Percentiles rank a stretch among this genome's conserved stretches.
phyloP scores from a whole-genome alignment of 2,329 filamentous ascomycete species.

The Didymella sp. region DNA sequence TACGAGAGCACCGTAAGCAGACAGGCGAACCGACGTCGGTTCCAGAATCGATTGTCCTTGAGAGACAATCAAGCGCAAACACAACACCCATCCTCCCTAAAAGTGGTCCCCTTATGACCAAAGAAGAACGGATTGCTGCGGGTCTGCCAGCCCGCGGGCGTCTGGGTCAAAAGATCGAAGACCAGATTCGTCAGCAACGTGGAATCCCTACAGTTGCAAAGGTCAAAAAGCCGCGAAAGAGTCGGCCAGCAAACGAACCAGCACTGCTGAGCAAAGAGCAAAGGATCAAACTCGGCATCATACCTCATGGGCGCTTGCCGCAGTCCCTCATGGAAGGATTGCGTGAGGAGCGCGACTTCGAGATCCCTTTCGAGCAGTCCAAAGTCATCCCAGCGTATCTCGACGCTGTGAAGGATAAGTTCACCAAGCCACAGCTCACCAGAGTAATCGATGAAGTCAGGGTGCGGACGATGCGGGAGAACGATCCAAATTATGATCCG shows the following conservation, averaged over 20 bases:
- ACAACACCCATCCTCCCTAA: conserved; percentile 11
- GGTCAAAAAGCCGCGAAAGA: conserved; percentile 25
- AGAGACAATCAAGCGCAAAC: neutral
- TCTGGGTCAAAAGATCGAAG: conserved; percentile 31
- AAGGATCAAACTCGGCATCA: conserved; percentile 34
- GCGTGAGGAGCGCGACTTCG: conserved; percentile 30
- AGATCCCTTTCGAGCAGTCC: conserved; percentile 30
- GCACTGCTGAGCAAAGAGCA: conserved; percentile 37
- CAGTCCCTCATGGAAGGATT: conserved; percentile 36
- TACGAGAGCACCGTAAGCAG: conserved; percentile 35
- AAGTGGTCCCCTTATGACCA: conserved; percentile 33
- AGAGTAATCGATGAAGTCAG: conserved; percentile 11
- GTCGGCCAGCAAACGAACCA: conserved; percentile 23
- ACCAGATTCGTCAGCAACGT: conserved; percentile 35
- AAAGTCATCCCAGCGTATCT: conserved; percentile 20
- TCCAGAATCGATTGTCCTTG: conserved; percentile 9
- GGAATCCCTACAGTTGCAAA: conserved; percentile 26
- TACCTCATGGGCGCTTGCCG: conserved; percentile 33
- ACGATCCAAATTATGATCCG: conserved; percentile 12
- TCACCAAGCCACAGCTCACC: neutral
- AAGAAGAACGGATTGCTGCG: conserved; percentile 36
- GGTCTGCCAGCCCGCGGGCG: conserved; percentile 37
- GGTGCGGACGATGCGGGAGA: conserved; percentile 4
- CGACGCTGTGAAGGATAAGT: conserved; percentile 13
- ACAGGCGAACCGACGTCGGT: conserved; percentile 30